These are phyloP conservation scores for Diutina pseudorugosa DNA, from an alignment of 1,139 yeast genomes.

Conservation along the genomic window DNA sequence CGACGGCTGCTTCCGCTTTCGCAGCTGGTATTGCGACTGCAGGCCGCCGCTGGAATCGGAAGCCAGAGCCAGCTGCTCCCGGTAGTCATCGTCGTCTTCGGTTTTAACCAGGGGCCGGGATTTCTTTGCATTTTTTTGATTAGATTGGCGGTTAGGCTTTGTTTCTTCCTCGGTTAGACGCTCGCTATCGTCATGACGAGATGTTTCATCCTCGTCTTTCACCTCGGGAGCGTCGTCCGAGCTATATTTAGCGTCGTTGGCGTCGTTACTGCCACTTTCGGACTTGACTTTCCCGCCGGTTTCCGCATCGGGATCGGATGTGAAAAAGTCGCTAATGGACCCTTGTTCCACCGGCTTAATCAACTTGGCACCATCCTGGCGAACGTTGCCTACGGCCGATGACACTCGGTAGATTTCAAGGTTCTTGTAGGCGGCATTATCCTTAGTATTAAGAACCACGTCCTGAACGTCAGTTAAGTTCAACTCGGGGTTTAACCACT, in stretches of 20 bases:
- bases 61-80: background rate
- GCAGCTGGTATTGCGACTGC: background rate
- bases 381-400: background rate
- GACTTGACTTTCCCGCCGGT: background rate
- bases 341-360: background rate
- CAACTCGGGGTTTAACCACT: slow-evolving; percentile 45
- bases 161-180: background rate
- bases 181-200: background rate
- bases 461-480: background rate
- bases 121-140: too few relatives aligned
- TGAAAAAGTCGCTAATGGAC: background rate
- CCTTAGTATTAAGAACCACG: background rate
- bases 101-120: background rate
- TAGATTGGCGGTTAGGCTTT: too few relatives aligned
- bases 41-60: too few relatives aligned
- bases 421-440: background rate
- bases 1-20: background rate
- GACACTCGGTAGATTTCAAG: background rate
- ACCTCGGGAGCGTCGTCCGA: background rate
- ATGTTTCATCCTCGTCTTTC: too few relatives aligned
- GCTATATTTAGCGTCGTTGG: background rate
- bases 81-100: background rate
- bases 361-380: background rate
- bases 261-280: background rate
- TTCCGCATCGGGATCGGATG: background rate